Base-by-base conservation (phyloP, 257 asterid genomes). In the Orobanche coerulescens region DNA sequence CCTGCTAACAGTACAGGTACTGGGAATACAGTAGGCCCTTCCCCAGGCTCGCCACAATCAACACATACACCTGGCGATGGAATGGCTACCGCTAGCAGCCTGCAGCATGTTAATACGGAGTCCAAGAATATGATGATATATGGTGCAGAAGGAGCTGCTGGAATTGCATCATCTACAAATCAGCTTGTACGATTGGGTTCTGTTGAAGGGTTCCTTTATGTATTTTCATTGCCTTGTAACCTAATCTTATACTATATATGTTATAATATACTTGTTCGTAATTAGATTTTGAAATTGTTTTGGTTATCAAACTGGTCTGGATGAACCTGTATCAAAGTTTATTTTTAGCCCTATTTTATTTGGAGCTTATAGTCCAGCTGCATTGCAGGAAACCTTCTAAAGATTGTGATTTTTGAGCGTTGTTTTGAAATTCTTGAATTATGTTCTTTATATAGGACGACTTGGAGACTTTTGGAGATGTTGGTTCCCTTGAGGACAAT, bases 61-160 rank as follows among this genome's bases (percentile, higher is more conserved):
- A 81, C 92, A 58, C 86, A 85, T 51, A 85, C 96, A 57, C 93
- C 92, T 53, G 95, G 95, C 70, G 96, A 88, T 73, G 95, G 86
- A 51, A 78, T 78, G 77, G 52, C 84, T 44, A 57, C 81, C 47
- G 75, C 95, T 61, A 78, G 83, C 69, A 76, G 84, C 73, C 66
- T 88, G 70, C 92, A 78, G 73, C 95, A 81, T 63, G 87, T 71
- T 40, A 76, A 75, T 36, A 73, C 73, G 65, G 84, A 69, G 15
- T 61, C 89, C 12, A 88, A 88, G 74, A 73, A 81, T 65, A 74
- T 77, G 75, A 74, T 81, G 78, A 76, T 76, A 68, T 85, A 85
- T 52, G 86, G 93, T 72, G 75, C 86, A 5, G 96, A 85, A 5
- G 95, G 82, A 77, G 77, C 94, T 28, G 85, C 89, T 67, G 94